phyloP scores from a whole-genome alignment of 805 yeast genomes.

The Maudiozyma saulgeensis region DNA sequence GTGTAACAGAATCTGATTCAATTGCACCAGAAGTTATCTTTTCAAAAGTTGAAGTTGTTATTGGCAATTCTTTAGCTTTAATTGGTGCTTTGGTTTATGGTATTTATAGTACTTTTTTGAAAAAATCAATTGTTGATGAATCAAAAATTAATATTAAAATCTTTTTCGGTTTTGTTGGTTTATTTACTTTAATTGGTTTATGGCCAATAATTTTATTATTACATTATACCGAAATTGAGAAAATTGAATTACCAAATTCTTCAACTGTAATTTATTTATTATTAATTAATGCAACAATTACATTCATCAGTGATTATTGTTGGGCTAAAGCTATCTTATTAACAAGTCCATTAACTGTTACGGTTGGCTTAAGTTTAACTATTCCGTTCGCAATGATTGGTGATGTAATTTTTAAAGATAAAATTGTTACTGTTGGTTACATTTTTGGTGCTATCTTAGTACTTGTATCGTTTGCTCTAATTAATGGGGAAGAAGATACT shows the following conservation, averaged over 20 bases:
- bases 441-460: constrained; percentile 70
- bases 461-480: constrained; percentile 65
- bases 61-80: constrained; percentile 72
- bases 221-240: constrained; percentile 51
- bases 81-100: constrained; percentile 81
- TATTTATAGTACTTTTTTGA: constrained; percentile 74
- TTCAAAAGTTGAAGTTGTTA: constrained; percentile 28
- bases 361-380: constrained; percentile 85
- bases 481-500: constrained; percentile 52
- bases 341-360: constrained; percentile 86
- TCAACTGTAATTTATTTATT: constrained; percentile 37
- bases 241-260: constrained; percentile 53
- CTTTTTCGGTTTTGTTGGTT: constrained; percentile 88
- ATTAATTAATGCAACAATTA: constrained; percentile 54
- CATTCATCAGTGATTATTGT: constrained; percentile 76
- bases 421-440: constrained; percentile 47
- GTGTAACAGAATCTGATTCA: constrained; percentile 51
- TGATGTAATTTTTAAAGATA: constrained; percentile 60
- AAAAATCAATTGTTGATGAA: constrained; percentile 57
- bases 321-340: constrained; percentile 90
- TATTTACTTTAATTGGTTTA: constrained; percentile 55
- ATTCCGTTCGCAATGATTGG: constrained; percentile 92
- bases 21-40: constrained; percentile 9
- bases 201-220: constrained; percentile 73
- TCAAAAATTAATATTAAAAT: constrained; percentile 62